A percentile compares a stretch with the other conserved stretches of the same genome.
These are phyloP conservation scores for Xylariaceae sp. DNA, from an alignment of 2,329 filamentous ascomycete genomes.

Conservation along the genomic window DNA sequence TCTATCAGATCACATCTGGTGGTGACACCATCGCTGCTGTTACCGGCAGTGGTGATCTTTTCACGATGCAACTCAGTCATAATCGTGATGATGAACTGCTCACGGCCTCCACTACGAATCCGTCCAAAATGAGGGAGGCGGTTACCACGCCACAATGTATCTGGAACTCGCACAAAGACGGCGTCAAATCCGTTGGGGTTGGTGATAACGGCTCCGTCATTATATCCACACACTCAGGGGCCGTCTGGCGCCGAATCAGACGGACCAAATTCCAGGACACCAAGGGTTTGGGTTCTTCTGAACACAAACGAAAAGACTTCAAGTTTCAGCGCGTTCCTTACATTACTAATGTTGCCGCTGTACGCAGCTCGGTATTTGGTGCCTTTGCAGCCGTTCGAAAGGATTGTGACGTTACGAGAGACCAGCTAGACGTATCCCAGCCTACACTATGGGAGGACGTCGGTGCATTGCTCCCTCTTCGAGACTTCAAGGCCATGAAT, in stretches of 20 bases:
- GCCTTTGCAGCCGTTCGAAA: constrained; percentile 83
- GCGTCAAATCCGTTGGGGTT: constrained; percentile 78
- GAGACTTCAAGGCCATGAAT: constrained; percentile 48
- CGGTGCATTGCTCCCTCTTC: constrained; percentile 62
- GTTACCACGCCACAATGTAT: constrained; percentile 73
- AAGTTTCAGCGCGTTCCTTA: constrained; percentile 91
- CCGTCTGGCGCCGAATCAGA: constrained; percentile 85
- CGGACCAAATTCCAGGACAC: constrained; percentile 73
- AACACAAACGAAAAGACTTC: constrained; percentile 74
- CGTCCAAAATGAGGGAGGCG: constrained; percentile 79
- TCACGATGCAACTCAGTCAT: constrained; percentile 71
- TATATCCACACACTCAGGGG: constrained; percentile 84
- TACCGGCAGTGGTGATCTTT: constrained; percentile 79
- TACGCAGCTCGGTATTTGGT: constrained; percentile 83
- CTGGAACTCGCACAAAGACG: constrained; percentile 85
- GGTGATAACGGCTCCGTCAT: constrained; percentile 94
- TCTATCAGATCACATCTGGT: constrained; percentile 73
- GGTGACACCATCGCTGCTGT: constrained; percentile 90
- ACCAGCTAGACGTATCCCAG: constrained; percentile 61
- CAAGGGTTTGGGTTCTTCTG: constrained; percentile 34
- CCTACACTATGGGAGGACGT: constrained; percentile 71
- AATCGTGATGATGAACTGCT: constrained; percentile 56
- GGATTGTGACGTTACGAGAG: constrained; percentile 75
- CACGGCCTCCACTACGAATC: constrained; percentile 80
- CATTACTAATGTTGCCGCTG: constrained; percentile 75